Evolutionary conservation across 1,284 basidiomycete species (phyloP), one percentile per base, ranked within the genome.

Genomic region (Marasmius oreades): DNA sequence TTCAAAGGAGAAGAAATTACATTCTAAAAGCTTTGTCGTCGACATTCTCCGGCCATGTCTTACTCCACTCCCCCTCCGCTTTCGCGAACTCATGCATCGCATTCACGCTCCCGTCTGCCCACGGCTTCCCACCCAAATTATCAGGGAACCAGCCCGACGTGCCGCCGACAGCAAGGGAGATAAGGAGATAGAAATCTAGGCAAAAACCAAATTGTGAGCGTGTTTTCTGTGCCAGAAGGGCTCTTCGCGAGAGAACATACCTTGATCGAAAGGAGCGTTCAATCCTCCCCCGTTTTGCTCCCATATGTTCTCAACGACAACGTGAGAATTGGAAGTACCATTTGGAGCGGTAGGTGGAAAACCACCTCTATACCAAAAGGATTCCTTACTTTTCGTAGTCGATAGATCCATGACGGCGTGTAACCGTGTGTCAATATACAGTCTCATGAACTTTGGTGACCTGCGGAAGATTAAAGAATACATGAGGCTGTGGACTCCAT

Each of bases 101-200:
- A 36, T 78, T 79, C 43, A 60, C 62, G 23, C 81, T 84, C 18
- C 76, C 77, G 67, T 92, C 89, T 58, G 80, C 79, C 92, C 92
- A 94, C 43, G 87, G 84, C 71, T 93, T 94, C 31, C 74, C 76
- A 36, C 88, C 89, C 14, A 82, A 70, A 22, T 75, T 72, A 62
- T 91, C 88, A 1, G 86, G 86, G 80, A 93, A 93, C 86, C 86
- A 93, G 20, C 91, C 92, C 60, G 82, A 86, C 50, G 87, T 92
- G 1, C 90, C 88, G 0, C 92, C 92, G 1, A 79, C 90, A 0
- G 88, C 89, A 23, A 93, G 74, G 68, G 89, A 78, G 59, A 93
- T 74, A 59, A 89, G 81, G 33, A 94, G 69, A 72, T 90, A 92
- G 70, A 93, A 94, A 3, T 79, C 85, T 88, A 59, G 5, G 28